These are phyloP conservation scores for Trifolium repens DNA, from an alignment of 306 rosid genomes.

Conservation along the genomic window DNA sequence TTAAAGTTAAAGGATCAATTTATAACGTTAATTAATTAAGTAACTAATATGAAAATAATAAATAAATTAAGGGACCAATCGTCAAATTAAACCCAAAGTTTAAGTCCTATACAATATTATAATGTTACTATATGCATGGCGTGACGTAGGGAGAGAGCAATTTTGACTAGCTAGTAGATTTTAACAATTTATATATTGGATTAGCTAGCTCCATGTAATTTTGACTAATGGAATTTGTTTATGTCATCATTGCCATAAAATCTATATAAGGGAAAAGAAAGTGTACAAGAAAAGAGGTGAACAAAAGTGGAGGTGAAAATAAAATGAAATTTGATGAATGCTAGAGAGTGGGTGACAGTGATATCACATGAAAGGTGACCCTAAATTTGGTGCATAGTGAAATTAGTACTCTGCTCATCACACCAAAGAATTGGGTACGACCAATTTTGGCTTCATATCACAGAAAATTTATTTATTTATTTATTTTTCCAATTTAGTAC, in stretches of 20 bases:
- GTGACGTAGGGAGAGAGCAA: conserved; percentile 19
- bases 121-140: background rate
- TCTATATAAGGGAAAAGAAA: conserved; percentile 38
- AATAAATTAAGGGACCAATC: too few species aligned
- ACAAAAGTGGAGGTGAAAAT: conserved; percentile 46
- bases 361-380: conserved; percentile 59
- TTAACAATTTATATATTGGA: conserved; percentile 35
- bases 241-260: conserved; percentile 30
- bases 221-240: conserved; percentile 35
- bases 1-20: too few species aligned
- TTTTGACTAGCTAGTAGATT: conserved; percentile 5
- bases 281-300: conserved; percentile 17
- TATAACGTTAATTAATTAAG: too few species aligned
- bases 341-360: conserved; percentile 61
- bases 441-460: conserved; percentile 42
- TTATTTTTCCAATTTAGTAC: background rate
- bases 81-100: too few species aligned
- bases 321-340: background rate
- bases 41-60: too few species aligned
- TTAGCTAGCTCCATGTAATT: conserved; percentile 18
- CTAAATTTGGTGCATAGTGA: conserved; percentile 33
- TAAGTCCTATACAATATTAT: background rate
- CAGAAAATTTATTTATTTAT: background rate
- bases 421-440: conserved; percentile 40
- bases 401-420: conserved; percentile 36